Base-by-base conservation (phyloP, 2,329 filamentous ascomycete species). In the Colletotrichum theobromicola region DNA sequence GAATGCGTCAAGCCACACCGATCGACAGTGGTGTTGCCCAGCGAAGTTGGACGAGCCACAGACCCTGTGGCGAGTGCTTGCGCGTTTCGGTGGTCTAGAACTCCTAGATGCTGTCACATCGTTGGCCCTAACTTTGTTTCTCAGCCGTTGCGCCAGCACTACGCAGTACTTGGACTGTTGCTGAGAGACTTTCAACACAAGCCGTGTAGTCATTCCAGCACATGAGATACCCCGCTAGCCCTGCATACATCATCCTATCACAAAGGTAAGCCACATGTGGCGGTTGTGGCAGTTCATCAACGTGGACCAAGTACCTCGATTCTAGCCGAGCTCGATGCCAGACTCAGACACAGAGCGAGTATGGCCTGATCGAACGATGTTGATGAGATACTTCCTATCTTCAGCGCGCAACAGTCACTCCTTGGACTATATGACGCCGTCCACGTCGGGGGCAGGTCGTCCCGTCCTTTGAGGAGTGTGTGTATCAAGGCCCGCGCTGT, bases 11-110 rank as follows among this genome's bases (percentile, higher is more conserved):
- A 75, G 73, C 73, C 73, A 75, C 73, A 75, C 42, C 46, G 61
- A 74, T 72, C 72, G 62, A 50, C 68, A 32, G n/a, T 26, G 8
- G 18, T 13, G 8, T 12, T 55, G 21, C 67, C 55, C 21, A 26
- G 18, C 16, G 34, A 15, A 63, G 67, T 34, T n/a, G 18, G 18
- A 34, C 42, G 24, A 71, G 61, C 67, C 71, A 75, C 71, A 26
- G 12, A 24, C 8, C 15, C 10, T 71, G 75, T 76, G 75, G 75
- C 75, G 75, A 76, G 72, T 69, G 72, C 72, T 76, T 76, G 72
- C 75, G 72, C 37, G 67, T 72, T 62, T 28, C 28, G 12, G 42
- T 28, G 70, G 37, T 65, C 70, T 74, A 71, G 69, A 75, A 37
- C 58, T 60, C 46, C 21, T 37, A 13, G 61, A n/a, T 24, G 7